Conservation (phyloP, 495 filamentous ascomycete genomes). For the Podospora fimiseda region DNA sequence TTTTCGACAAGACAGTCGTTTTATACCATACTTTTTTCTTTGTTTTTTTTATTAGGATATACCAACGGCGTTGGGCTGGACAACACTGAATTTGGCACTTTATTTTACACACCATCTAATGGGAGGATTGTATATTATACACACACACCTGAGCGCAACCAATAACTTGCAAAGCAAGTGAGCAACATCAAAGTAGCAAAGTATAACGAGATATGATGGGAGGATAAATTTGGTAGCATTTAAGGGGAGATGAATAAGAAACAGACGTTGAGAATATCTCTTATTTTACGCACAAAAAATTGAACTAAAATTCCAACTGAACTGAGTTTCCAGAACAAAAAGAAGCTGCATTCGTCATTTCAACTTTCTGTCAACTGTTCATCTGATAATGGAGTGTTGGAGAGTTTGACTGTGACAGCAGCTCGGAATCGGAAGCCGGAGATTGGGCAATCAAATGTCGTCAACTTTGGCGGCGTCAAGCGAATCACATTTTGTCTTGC, state of each 20-base stretch:
- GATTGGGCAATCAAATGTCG: neutral
- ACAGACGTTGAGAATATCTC: neutral
- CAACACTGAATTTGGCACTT: neutral
- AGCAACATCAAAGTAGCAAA: too few species aligned
- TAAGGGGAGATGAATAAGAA: neutral
- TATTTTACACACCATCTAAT: neutral
- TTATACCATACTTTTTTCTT: neutral
- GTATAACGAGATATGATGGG: neutral
- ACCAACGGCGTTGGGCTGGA: constrained; percentile 24
- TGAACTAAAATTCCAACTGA: neutral
- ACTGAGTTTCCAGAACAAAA: too few species aligned
- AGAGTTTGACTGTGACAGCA: neutral
- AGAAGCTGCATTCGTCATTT: too few species aligned
- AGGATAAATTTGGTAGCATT: neutral
- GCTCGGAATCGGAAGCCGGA: neutral
- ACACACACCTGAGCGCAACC: too few species aligned
- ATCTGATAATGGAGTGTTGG: too few species aligned
- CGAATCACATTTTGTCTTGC: neutral
- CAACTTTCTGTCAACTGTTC: too few species aligned
- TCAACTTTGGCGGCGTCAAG: constrained; percentile 1
- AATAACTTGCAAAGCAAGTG: too few species aligned
- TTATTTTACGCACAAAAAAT: neutral
- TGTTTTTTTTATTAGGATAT: constrained; percentile 14
- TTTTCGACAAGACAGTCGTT: constrained; percentile 4
- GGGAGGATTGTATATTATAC: neutral